Percentiles rank a stretch among this genome's conserved stretches.
These are phyloP conservation scores for Dictyostelium discoideum DNA, from an alignment of 78 protist genomes.

Conservation along the genomic window DNA sequence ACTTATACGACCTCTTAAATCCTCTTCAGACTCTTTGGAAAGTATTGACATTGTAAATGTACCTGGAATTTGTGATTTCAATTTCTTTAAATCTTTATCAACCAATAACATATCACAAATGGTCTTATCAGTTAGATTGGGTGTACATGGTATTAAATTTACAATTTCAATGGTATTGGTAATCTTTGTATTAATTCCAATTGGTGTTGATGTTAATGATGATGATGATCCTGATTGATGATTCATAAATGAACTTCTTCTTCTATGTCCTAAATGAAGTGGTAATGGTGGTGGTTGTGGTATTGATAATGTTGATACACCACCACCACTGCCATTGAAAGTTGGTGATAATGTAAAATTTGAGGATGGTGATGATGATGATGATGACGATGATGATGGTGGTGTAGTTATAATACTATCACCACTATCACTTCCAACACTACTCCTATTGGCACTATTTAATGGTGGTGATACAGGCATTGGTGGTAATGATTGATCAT, in stretches of 20 bases:
- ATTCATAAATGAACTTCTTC: constrained; percentile 24
- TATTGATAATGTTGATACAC: not conserved
- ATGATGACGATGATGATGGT: not conserved
- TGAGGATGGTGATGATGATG: no score
- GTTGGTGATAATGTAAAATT: not conserved
- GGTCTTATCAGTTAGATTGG: constrained; percentile 41
- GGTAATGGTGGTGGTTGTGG: constrained; percentile 43
- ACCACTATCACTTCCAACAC: not conserved
- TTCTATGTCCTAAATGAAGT: not conserved
- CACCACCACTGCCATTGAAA: no score
- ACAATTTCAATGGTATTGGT: constrained; percentile 60
- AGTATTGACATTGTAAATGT: constrained; percentile 58
- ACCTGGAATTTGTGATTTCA: constrained; percentile 60
- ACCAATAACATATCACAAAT: constrained; percentile 47
- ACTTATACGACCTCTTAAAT: constrained; percentile 14
- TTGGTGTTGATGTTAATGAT: not conserved
- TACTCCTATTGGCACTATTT: not conserved
- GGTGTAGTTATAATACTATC: not conserved
- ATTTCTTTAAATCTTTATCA: constrained; percentile 59
- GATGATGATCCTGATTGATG: not conserved
- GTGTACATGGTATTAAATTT: constrained; percentile 62
- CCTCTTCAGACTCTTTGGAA: constrained; percentile 27
- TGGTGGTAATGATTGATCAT: constrained; percentile 20
- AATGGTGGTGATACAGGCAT: constrained; percentile 15
- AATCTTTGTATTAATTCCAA: constrained; percentile 12